Evolutionary conservation across 495 filamentous ascomycete species (phyloP).

Genomic region (Tuber microsphaerosporum): DNA sequence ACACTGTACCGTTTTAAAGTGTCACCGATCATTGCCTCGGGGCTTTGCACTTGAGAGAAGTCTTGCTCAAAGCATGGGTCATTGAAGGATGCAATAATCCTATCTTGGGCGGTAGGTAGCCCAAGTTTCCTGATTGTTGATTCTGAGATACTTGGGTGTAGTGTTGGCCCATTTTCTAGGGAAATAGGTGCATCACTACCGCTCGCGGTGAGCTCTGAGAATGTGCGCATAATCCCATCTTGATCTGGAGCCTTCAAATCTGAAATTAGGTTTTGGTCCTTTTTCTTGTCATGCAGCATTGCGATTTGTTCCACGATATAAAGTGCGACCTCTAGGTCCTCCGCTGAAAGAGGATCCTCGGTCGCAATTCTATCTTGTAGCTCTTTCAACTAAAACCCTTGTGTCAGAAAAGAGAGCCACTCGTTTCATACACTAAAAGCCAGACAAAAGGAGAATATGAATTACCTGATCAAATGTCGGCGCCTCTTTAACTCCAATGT

Average conservation of each 20-base stretch:
- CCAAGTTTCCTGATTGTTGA: no score
- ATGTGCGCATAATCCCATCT: no score
- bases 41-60: slow-evolving; percentile 43
- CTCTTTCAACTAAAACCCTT: slow-evolving; percentile 18
- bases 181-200: no score
- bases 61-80: slow-evolving; percentile 44
- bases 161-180: slow-evolving; percentile 2
- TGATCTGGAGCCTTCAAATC: slow-evolving; percentile 31
- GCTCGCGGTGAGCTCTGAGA: no score
- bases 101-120: no score
- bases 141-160: slow-evolving; percentile 37
- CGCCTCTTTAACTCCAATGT: slow-evolving; percentile 15
- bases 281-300: slow-evolving; percentile 8
- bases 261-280: neutral
- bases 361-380: no score
- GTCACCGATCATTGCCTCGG: slow-evolving; percentile 42
- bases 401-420: neutral
- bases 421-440: neutral
- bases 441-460: neutral
- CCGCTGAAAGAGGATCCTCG: slow-evolving; percentile 5
- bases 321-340: slow-evolving; percentile 25
- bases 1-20: slow-evolving; percentile 44
- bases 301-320: slow-evolving; percentile 30
- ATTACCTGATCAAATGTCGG: slow-evolving; percentile 31
- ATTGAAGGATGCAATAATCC: no score